Evolutionary conservation across 352 stramenopile genomes (phyloP).

Genomic region (Globisporangium paroecandrum): DNA sequence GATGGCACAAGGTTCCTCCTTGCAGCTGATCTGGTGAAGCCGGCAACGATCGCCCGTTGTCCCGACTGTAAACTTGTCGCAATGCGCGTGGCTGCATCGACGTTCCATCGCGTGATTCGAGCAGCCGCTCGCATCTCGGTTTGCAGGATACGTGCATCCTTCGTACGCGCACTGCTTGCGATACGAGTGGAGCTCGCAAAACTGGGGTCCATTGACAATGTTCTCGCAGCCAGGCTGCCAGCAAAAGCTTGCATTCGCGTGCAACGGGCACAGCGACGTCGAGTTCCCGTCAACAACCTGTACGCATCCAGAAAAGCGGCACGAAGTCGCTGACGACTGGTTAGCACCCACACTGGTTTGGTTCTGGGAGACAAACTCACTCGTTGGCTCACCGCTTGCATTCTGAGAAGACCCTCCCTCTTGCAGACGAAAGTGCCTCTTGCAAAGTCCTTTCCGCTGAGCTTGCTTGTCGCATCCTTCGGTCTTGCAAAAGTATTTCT

Average conservation of each 20-base stretch:
- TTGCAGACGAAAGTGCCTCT: constrained; percentile 57
- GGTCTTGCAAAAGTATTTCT: constrained; percentile 67
- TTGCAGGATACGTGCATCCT: constrained; percentile 40
- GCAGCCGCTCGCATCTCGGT: constrained; percentile 38
- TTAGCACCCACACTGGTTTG: constrained; percentile 3
- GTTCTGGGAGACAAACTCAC: constrained; percentile 1
- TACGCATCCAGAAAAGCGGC: constrained; percentile 42
- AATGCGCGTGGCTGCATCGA: constrained; percentile 55
- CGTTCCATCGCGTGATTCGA: constrained; percentile 36
- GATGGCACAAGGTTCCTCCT: constrained; percentile 48
- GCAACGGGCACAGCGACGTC: constrained; percentile 39
- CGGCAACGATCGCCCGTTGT: constrained; percentile 27
- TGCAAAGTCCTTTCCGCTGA: constrained; percentile 59
- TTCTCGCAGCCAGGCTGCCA: constrained; percentile 61
- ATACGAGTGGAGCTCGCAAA: constrained; percentile 58
- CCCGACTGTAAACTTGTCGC: constrained; percentile 55
- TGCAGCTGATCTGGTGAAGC: constrained; percentile 49
- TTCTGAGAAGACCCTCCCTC: constrained; percentile 12
- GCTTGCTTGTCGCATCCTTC: constrained; percentile 62
- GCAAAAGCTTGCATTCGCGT: constrained; percentile 54
- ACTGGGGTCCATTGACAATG: constrained; percentile 43
- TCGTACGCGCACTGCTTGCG: constrained; percentile 55
- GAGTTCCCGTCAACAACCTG: constrained; percentile 23
- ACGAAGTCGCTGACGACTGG: constrained; percentile 19
- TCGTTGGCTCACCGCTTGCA: not conserved